phyloP scores from a whole-genome alignment of 805 yeast species.

The Saccharomycopsis vini region DNA sequence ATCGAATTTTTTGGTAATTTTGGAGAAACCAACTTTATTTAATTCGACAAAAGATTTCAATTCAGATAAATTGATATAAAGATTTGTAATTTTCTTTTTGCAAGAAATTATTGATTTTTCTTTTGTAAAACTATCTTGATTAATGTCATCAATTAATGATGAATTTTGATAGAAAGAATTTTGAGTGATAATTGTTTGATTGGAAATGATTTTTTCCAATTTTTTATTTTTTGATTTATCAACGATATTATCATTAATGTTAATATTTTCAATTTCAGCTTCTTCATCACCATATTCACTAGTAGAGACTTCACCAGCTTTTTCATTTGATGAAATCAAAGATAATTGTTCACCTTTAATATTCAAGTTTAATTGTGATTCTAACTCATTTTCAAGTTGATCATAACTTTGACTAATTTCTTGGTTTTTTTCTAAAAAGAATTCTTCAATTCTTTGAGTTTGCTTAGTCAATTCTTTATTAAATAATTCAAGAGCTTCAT shows the following conservation, averaged over 20 bases:
- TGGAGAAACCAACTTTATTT: slow-evolving; percentile 81
- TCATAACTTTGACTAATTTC: not conserved
- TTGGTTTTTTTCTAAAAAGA: not conserved
- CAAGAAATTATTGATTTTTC: not conserved
- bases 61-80: slow-evolving; percentile 72
- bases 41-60: slow-evolving; percentile 75
- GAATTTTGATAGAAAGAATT: not conserved
- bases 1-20: slow-evolving; percentile 87
- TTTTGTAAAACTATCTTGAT: not conserved
- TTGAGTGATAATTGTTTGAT: not conserved
- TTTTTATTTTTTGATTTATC: not conserved
- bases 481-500: slow-evolving; percentile 3
- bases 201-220: not conserved
- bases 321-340: too few species aligned
- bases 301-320: not conserved
- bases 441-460: not conserved
- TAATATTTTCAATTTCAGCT: not conserved
- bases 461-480: not conserved
- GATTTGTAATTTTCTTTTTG: slow-evolving; percentile 53
- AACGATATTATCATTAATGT: not conserved
- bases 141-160: slow-evolving; percentile 4
- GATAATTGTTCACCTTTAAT: too few species aligned
- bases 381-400: not conserved
- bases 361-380: not conserved
- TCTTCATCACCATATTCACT: slow-evolving; percentile 1